Percentiles rank a stretch among this genome's conserved stretches.
These are phyloP conservation scores for Caryocar brasiliense DNA, from an alignment of 441 rosid species.

Conservation along the genomic window DNA sequence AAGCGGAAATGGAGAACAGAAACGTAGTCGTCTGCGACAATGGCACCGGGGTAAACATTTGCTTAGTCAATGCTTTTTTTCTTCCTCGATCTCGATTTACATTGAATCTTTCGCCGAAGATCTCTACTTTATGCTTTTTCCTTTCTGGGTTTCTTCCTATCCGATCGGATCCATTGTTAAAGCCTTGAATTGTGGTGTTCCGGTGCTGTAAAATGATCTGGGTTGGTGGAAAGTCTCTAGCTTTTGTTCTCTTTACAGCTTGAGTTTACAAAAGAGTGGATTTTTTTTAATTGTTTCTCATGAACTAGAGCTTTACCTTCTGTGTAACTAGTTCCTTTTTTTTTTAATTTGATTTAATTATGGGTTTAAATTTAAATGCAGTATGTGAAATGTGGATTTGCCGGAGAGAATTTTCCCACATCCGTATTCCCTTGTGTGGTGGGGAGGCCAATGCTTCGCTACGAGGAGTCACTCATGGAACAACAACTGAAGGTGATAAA, in stretches of 20 bases:
- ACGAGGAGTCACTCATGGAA: slow-evolving; percentile 83
- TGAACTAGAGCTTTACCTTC: not conserved
- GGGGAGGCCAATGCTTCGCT: slow-evolving; percentile 83
- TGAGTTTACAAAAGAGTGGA: not conserved
- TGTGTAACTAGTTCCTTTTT: not conserved
- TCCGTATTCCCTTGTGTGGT: slow-evolving; percentile 96
- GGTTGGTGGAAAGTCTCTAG: not conserved
- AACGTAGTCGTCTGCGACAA: slow-evolving; percentile 91
- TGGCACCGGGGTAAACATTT: slow-evolving; percentile 69
- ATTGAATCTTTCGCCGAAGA: not conserved
- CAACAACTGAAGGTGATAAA: slow-evolving; percentile 83
- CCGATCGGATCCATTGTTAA: not conserved
- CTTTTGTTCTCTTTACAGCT: not conserved
- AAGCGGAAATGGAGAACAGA: slow-evolving; percentile 51
- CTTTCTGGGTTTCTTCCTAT: not conserved
- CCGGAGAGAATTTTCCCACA: slow-evolving; percentile 94
- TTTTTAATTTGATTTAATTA: not conserved
- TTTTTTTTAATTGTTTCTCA: not conserved
- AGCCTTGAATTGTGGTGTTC: no score
- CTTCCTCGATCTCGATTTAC: not conserved
- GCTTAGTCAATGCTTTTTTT: not conserved
- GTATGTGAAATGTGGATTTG: slow-evolving; percentile 96
- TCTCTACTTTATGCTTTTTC: not conserved
- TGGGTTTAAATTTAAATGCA: slow-evolving; percentile 22
- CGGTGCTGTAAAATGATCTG: no score